Percentiles rank a stretch among this genome's conserved stretches.
phyloP scores from a whole-genome alignment of 306 rosid species.

The Rubus parviflorus region DNA sequence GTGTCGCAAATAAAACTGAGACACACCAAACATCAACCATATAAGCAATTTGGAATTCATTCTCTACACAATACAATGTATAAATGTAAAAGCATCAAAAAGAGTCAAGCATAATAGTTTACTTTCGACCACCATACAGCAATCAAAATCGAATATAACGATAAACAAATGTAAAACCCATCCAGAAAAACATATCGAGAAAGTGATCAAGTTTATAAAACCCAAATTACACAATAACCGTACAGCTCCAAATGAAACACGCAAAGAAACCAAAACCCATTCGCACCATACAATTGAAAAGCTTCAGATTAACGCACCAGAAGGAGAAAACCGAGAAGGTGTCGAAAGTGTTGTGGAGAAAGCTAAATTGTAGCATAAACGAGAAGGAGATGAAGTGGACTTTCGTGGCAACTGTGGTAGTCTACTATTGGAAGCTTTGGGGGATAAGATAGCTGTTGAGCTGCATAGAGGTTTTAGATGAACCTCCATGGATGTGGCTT shows the following conservation, averaged over 20 bases:
- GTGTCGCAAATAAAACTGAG: slow-evolving; percentile 57
- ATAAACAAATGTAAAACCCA: too few species aligned
- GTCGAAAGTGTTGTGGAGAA: slow-evolving; percentile 27
- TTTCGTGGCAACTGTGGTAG: slow-evolving; percentile 25
- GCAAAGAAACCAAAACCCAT: too few species aligned
- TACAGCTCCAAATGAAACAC: too few species aligned
- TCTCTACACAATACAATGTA: not conserved
- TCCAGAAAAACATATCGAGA: too few species aligned
- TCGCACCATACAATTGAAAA: not conserved
- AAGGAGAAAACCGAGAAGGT: slow-evolving; percentile 29
- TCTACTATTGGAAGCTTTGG: slow-evolving; percentile 19
- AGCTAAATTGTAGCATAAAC: slow-evolving; percentile 23
- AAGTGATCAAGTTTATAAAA: too few species aligned
- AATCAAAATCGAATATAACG: too few species aligned
- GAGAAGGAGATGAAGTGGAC: slow-evolving; percentile 9
- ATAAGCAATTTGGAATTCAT: not conserved
- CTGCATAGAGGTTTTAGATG: slow-evolving; percentile 44
- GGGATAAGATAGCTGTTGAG: slow-evolving; percentile 20
- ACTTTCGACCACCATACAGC: too few species aligned
- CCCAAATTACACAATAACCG: too few species aligned
- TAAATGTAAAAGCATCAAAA: not conserved
- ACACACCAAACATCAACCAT: slow-evolving; percentile 21
- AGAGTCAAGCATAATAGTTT: too few species aligned
- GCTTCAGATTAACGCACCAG: slow-evolving; percentile 31
- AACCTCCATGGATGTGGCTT: slow-evolving; percentile 36